Conservation (phyloP, 129 eudicot genomes). For the Tanacetum coccineum region DNA sequence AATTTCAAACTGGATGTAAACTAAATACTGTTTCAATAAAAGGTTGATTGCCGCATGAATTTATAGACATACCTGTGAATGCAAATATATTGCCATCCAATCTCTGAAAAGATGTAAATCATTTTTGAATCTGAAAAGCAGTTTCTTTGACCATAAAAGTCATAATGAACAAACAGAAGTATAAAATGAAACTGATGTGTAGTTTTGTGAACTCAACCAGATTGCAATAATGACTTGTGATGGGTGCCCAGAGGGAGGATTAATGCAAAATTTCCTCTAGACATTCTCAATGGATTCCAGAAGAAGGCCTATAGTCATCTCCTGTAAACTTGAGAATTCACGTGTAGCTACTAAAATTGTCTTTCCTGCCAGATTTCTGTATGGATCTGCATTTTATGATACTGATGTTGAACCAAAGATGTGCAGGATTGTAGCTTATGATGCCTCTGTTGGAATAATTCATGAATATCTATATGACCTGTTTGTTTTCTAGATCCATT, state of each 20-base stretch:
- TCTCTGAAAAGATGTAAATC: neutral
- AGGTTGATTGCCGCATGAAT: neutral
- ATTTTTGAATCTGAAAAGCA: neutral
- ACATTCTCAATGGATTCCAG: constrained; percentile 26
- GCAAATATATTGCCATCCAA: neutral
- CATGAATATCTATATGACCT: neutral
- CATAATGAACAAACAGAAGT: constrained; percentile 2
- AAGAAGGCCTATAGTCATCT: constrained; percentile 7
- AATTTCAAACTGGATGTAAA: neutral
- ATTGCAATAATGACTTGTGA: constrained; percentile 55
- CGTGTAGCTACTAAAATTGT: constrained; percentile 6
- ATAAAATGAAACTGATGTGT: constrained; percentile 28
- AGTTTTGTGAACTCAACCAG: constrained; percentile 38
- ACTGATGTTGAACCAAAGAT: neutral
- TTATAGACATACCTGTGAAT: neutral
- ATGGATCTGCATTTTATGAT: neutral
- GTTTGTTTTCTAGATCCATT: neutral
- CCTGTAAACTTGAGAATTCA: constrained; percentile 19
- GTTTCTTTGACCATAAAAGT: constrained; percentile 12
- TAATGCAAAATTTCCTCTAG: constrained; percentile 17
- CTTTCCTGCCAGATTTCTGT: neutral
- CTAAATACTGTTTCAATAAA: neutral
- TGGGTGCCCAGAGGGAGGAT: constrained; percentile 32
- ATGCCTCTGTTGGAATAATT: neutral
- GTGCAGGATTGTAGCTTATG: neutral